Conservation (phyloP, 441 rosid genomes). For the Adansonia rubrostipa region DNA sequence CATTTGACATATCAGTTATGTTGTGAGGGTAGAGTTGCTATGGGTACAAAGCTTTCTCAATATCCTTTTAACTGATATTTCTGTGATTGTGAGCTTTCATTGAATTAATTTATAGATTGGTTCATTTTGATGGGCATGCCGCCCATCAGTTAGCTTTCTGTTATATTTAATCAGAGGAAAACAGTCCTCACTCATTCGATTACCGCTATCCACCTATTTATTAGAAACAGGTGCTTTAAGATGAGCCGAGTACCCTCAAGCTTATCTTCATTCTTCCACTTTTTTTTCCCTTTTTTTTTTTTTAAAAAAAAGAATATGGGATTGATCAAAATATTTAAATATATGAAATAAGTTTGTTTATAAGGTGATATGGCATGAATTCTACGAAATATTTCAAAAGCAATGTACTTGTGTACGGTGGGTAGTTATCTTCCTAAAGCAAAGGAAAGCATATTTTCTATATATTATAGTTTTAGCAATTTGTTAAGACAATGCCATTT, state of each 20-base stretch:
- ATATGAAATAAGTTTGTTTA: neutral
- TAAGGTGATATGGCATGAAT: neutral
- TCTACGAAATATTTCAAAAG: neutral
- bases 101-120: neutral
- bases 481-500: constrained; percentile 1
- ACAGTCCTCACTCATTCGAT: neutral
- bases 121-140: neutral
- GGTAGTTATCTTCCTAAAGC: neutral
- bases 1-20: constrained; percentile 13
- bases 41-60: constrained; percentile 18
- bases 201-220: neutral
- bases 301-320: neutral
- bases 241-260: neutral
- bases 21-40: constrained; percentile 17
- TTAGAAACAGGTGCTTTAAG: neutral
- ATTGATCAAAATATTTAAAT: neutral
- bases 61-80: neutral
- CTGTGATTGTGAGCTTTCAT: neutral
- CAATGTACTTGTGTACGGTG: neutral
- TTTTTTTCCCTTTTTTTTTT: neutral
- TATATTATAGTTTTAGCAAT: neutral
- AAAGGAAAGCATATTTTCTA: neutral
- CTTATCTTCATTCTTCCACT: neutral
- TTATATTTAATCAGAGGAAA: too few relatives aligned
- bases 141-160: neutral